Base-by-base conservation (phyloP, 2,329 filamentous ascomycete species). In the Xylaria sp. region DNA sequence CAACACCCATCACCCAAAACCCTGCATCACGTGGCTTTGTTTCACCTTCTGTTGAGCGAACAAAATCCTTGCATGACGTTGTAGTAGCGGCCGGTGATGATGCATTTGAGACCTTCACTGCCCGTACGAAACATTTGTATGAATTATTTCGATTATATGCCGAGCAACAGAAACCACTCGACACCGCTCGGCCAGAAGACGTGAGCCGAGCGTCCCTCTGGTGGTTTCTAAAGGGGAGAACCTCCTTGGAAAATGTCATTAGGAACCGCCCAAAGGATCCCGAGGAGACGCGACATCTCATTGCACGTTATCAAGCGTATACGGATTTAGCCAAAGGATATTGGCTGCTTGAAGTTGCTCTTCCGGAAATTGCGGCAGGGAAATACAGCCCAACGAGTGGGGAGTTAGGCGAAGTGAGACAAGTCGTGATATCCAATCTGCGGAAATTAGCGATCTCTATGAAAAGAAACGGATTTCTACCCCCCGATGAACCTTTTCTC, bases 181-280 rank as follows among this genome's bases (percentile, higher is more conserved):
- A 86, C 58, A 82, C 84, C 31, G 89, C 86, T 53, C 80, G 87
- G 0, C 82, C 89, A 0, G 81, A 84, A 49, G 87, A 92, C 63
- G 89, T 94, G 79, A 82, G 90, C 9, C 85, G 91, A 61, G 89
- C 88, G 23, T 89, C 87, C 3, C 80, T 92, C 0, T 97, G 94
- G 94, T 97, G 94, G 94, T 96, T 97, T 72, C 74, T 96, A 47
- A 90, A 87, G 69, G 94, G 93, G 19, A 88, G 93, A 64, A 86
- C 89, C 71, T 87, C 88, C 9, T 82, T 97, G 54, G 94, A 97
- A 74, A 77, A 79, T 12, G 82, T 89, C 40, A 88, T 96, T 49
- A 84, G 92, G 63, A 88, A 87, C 55, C 84, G 86, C 6, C 83
- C 88, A 31, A 78, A 80, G 37, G 81, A 77, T 43, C 80, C 84